Conservation (phyloP, 805 yeast genomes). For the Myxozyma udenii region DNA sequence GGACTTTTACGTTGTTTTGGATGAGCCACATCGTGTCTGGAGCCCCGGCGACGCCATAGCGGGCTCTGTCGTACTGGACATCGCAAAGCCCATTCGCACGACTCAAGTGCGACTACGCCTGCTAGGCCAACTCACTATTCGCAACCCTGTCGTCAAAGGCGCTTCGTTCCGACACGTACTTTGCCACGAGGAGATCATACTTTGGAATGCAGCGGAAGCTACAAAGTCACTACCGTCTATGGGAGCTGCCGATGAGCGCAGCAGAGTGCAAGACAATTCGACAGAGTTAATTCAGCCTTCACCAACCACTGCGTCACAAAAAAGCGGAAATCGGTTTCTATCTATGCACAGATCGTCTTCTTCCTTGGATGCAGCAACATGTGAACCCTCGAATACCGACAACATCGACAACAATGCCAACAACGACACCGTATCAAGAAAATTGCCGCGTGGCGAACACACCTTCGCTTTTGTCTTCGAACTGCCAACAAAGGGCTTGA, state of each 20-base stretch:
- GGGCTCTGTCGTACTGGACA: slow-evolving; percentile 37
- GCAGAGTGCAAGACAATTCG: too few relatives aligned
- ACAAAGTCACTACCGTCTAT: not conserved
- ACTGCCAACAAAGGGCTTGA: slow-evolving; percentile 69
- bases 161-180: slow-evolving; percentile 33
- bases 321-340: too few relatives aligned
- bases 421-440: not conserved
- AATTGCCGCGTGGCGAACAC: slow-evolving; percentile 61
- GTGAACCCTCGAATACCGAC: not conserved
- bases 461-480: slow-evolving; percentile 80
- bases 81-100: slow-evolving; percentile 33
- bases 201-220: slow-evolving; percentile 30
- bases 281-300: too few relatives aligned
- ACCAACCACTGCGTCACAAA: too few relatives aligned
- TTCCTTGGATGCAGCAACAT: too few relatives aligned
- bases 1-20: slow-evolving; percentile 68
- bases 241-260: not conserved
- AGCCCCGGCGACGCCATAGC: slow-evolving; percentile 71
- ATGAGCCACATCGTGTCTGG: slow-evolving; percentile 72
- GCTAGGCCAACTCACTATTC: slow-evolving; percentile 35
- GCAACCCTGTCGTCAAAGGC: slow-evolving; percentile 36
- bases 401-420: not conserved
- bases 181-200: slow-evolving; percentile 34
- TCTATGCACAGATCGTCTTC: too few relatives aligned
- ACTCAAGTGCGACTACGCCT: slow-evolving; percentile 32